Percentiles rank a stretch among this genome's conserved stretches.
These are phyloP conservation scores for Penicillium griseofulvum DNA, from an alignment of 2,329 filamentous ascomycete genomes.

Conservation along the genomic window DNA sequence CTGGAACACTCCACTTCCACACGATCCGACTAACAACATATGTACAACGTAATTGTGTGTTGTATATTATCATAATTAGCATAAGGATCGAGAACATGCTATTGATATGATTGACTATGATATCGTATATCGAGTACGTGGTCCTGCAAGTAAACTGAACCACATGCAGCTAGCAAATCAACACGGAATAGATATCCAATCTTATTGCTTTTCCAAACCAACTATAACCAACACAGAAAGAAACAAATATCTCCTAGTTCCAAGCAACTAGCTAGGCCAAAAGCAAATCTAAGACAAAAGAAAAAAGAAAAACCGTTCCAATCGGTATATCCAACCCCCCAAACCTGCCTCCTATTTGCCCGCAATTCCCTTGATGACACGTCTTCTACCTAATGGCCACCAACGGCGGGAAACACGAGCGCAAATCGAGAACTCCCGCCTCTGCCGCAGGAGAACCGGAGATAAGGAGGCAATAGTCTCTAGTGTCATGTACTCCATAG, in stretches of 20 bases:
- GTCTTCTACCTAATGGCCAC: not conserved
- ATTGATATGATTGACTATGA: not conserved
- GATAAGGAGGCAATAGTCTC: not conserved
- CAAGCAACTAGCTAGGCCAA: not conserved
- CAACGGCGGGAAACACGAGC: not conserved
- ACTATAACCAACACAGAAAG: not conserved
- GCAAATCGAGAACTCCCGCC: not conserved
- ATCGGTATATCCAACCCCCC: not conserved
- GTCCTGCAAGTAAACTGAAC: not conserved
- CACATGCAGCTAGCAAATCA: not conserved
- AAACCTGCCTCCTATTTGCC: not conserved
- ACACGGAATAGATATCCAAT: not conserved
- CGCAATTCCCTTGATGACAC: not conserved
- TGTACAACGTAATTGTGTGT: not conserved
- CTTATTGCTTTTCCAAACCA: not conserved
- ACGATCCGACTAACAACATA: too few species aligned
- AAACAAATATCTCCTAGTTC: not conserved
- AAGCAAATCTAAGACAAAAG: not conserved
- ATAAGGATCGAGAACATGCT: not conserved
- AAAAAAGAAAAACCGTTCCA: not conserved
- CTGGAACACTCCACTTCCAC: slow-evolving; percentile 4
- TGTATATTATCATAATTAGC: too few species aligned
- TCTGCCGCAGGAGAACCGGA: not conserved
- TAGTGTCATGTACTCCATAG: not conserved
- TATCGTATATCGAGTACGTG: not conserved